Evolutionary conservation across 306 rosid species (phyloP).

Genomic region (Notholithocarpus densiflorus): DNA sequence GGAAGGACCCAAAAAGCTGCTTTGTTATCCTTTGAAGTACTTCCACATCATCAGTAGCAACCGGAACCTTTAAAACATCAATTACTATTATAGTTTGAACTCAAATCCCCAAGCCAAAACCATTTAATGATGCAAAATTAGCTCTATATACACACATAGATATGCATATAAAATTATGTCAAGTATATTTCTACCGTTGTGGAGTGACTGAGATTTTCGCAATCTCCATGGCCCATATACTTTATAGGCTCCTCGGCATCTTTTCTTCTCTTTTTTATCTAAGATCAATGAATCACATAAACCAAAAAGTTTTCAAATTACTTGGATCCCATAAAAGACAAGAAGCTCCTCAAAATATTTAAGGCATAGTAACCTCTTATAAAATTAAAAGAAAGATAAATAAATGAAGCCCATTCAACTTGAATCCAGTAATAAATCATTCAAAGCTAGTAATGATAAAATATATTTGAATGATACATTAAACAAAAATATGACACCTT

Average conservation of each 20-base stretch:
- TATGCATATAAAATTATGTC: slow-evolving; percentile 7
- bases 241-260: slow-evolving; percentile 80
- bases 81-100: slow-evolving; percentile 13
- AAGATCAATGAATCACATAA: slow-evolving; percentile 18
- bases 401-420: slow-evolving; percentile 3
- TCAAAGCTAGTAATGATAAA: slow-evolving; percentile 12
- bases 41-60: slow-evolving; percentile 81
- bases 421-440: neutral
- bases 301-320: slow-evolving; percentile 11
- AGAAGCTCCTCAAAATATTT: slow-evolving; percentile 12
- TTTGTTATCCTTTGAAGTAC: slow-evolving; percentile 77
- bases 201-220: slow-evolving; percentile 95
- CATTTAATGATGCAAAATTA: slow-evolving; percentile 6
- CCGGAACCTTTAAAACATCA: slow-evolving; percentile 58
- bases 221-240: slow-evolving; percentile 95
- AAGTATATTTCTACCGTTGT: slow-evolving; percentile 49
- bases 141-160: neutral
- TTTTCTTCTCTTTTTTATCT: slow-evolving; percentile 84
- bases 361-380: neutral
- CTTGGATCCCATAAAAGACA: slow-evolving; percentile 6
- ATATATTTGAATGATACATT: slow-evolving; percentile 2
- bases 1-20: slow-evolving; percentile 70
- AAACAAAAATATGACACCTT: slow-evolving; percentile 48
- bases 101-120: slow-evolving; percentile 24
- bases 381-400: slow-evolving; percentile 17